Conservation (phyloP, 495 filamentous ascomycete species). For the Podospora australis region DNA sequence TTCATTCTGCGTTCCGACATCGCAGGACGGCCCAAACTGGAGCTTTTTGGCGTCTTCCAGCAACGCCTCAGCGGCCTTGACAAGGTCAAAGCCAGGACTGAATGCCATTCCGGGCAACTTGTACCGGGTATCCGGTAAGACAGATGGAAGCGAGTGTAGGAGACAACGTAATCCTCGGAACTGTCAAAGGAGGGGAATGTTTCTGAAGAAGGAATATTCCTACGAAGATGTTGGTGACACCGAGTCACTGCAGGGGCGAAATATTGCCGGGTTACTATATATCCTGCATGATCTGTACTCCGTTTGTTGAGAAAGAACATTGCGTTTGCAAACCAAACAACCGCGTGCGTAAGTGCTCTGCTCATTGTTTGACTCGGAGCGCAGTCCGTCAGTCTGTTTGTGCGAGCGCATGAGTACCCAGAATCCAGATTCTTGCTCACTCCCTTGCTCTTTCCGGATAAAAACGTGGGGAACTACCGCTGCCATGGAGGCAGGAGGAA, state of each 20-base stretch:
- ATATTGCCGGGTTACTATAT: too few species aligned
- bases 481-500: too few species aligned
- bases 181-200: neutral
- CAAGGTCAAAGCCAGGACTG: constrained; percentile 7
- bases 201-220: too few species aligned
- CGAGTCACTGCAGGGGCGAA: too few species aligned
- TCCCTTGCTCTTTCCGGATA: neutral
- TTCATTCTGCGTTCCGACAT: neutral
- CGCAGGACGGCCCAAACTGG: neutral
- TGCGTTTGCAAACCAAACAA: too few species aligned
- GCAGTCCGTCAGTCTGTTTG: neutral
- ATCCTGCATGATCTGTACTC: too few species aligned
- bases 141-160: too few species aligned
- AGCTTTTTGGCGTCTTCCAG: constrained; percentile 19
- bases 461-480: constrained; percentile 1
- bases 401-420: neutral
- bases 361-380: too few species aligned
- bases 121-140: too few species aligned
- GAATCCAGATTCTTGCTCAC: neutral
- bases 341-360: too few species aligned
- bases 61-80: constrained; percentile 19
- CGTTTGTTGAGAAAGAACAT: too few species aligned
- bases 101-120: neutral
- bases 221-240: too few species aligned
- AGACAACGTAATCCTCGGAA: neutral